Percentiles rank a stretch among this genome's conserved stretches.
These are phyloP conservation scores for Xylaria telfairii DNA, from an alignment of 495 filamentous ascomycete genomes.

Conservation along the genomic window DNA sequence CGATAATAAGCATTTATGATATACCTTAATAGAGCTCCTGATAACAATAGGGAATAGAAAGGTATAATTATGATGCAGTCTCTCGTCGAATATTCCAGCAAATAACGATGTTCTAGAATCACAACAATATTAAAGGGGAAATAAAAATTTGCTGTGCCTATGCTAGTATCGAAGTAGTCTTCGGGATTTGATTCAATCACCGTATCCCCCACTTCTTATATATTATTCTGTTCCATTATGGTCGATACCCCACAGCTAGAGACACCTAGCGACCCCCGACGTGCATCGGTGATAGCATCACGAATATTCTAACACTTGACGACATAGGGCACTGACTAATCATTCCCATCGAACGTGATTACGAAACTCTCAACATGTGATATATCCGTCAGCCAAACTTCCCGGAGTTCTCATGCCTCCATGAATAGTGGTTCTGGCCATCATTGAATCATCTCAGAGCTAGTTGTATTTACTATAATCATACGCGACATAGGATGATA, in stretches of 20 bases:
- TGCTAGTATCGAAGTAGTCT: neutral
- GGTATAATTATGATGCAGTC: neutral
- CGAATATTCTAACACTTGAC: neutral
- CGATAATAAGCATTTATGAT: neutral
- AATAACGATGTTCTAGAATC: neutral
- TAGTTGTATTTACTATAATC: neutral
- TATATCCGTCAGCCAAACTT: neutral
- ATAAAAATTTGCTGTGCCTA: neutral
- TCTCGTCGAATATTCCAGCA: neutral
- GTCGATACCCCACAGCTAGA: neutral
- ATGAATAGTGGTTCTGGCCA: neutral
- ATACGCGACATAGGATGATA: neutral
- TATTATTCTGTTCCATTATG: neutral
- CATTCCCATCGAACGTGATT: neutral
- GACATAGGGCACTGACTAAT: neutral
- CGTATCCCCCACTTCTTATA: neutral
- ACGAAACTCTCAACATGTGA: neutral
- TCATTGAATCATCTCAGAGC: neutral
- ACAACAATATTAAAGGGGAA: neutral
- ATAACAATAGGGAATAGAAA: neutral
- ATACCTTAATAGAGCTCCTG: neutral
- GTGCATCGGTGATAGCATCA: constrained; percentile 7
- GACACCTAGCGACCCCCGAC: neutral
- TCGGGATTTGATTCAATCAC: constrained; percentile 2
- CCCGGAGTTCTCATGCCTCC: neutral